Conservation (phyloP, 1,284 basidiomycete species). For the Ceraceosorus guamensis region DNA sequence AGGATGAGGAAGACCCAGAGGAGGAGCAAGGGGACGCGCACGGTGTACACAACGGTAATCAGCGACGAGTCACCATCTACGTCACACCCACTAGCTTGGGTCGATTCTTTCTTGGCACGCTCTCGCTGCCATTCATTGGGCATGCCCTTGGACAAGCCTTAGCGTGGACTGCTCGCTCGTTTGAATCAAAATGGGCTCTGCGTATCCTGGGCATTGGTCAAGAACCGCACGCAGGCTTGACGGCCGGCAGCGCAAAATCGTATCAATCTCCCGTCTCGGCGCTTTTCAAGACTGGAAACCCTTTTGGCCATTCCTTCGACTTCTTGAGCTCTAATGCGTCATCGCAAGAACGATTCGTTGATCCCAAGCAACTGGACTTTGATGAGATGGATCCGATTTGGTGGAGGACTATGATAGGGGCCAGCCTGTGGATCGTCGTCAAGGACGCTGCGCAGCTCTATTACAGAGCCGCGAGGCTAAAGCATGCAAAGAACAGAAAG, state of each 20-base stretch:
- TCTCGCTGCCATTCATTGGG: slow-evolving; percentile 33
- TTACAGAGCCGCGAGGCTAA: slow-evolving; percentile 26
- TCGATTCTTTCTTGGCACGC: slow-evolving; percentile 29
- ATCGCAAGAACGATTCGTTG: background rate
- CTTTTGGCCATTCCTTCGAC: background rate
- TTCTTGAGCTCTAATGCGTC: too few relatives aligned
- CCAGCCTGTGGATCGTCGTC: slow-evolving; percentile 29
- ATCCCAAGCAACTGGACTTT: slow-evolving; percentile 6
- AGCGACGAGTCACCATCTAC: slow-evolving; percentile 20
- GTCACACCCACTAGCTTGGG: slow-evolving; percentile 25
- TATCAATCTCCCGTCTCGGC: background rate
- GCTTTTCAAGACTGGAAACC: background rate
- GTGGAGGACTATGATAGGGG: slow-evolving; percentile 38
- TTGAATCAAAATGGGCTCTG: slow-evolving; percentile 1
- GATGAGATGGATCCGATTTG: slow-evolving; percentile 41
- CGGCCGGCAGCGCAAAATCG: background rate
- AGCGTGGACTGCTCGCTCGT: background rate
- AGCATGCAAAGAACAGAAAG: slow-evolving; percentile 12
- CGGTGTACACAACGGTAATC: background rate
- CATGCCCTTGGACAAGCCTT: slow-evolving; percentile 25
- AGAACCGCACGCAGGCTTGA: background rate
- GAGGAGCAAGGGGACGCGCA: background rate
- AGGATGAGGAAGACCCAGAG: slow-evolving; percentile 14
- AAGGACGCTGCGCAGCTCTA: slow-evolving; percentile 28
- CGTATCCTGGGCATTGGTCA: background rate